Evolutionary conservation across 306 rosid species (phyloP), one percentile per base, ranked within the genome.

Genomic region (Castanospermum australe): DNA sequence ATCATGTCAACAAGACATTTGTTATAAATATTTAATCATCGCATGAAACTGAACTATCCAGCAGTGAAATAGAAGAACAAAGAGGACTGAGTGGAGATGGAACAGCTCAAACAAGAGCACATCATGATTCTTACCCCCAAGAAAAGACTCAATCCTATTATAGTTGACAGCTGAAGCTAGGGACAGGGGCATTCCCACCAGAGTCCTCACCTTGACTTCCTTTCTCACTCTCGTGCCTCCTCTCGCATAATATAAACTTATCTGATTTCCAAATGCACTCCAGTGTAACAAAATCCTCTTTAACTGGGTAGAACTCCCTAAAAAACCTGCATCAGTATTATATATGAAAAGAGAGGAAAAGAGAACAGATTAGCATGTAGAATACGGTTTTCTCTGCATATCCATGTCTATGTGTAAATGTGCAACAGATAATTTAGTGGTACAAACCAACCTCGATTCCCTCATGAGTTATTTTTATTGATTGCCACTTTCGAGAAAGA

Each of bases 231-330:
- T 78, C 63, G 35, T 81, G 82, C 45, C 25, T 87, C 22, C 76
- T 88, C 84, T 94, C 99, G 5, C 78, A 60, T 80, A 91, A 85
- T 39, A 80, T 73, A 77, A 86, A 94, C 86, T 92, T 91, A 71
- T 91, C 94, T 21, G 83, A 78, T 60, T 84, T 57, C 98, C 97
- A 94, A 5, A 85, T 84, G 51, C 97, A 92, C 72, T 89, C 93
- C 71, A 94, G 78, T 76, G 70, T 61, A 47, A 86, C 78, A 82
- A 76, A 85, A 76, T 91, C 95, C 55, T 80, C 88, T 71, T 88
- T 87, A 25, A 73, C 81, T 20, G 99, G 97, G 81, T 81, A 92
- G 79, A 78, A 81, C 81, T 92, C 97, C 83, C 97, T 85, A 70
- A 86, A 86, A 91, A 69, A 88, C 89, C 97, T 93, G 87, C 59